Conservation (phyloP, 2,329 filamentous ascomycete genomes). For the Fusarium buharicum region DNA sequence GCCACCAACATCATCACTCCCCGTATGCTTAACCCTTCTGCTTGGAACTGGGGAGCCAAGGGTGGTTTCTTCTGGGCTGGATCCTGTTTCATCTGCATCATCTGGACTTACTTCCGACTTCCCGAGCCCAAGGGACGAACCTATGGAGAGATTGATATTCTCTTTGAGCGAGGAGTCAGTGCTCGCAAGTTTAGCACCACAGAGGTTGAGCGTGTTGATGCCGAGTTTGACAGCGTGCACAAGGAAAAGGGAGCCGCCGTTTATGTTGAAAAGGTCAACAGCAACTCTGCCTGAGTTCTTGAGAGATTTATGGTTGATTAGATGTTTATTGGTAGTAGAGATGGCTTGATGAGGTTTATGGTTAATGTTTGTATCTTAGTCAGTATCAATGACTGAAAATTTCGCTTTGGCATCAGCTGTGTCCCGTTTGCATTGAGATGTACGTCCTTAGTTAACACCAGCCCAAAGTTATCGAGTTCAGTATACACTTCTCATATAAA, state of each 20-base stretch:
- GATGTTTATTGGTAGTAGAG: neutral
- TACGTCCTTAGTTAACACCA: too few species aligned
- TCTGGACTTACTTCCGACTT: conserved; percentile 64
- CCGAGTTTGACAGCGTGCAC: conserved; percentile 10
- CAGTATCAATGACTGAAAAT: too few species aligned
- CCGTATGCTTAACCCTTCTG: conserved; percentile 58
- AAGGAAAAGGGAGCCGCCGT: conserved; percentile 38
- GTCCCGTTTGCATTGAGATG: too few species aligned
- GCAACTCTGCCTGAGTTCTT: neutral
- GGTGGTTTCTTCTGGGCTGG: conserved; percentile 59
- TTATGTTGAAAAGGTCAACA: conserved; percentile 27
- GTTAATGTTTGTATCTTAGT: too few species aligned
- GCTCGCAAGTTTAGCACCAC: conserved; percentile 56
- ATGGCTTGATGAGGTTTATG: too few species aligned
- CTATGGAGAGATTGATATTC: conserved; percentile 64
- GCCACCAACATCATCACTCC: conserved; percentile 59
- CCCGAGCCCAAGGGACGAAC: conserved; percentile 66
- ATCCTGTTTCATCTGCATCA: conserved; percentile 56
- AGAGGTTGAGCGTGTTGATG: conserved; percentile 45
- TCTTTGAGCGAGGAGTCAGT: conserved; percentile 60
- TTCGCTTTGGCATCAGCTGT: too few species aligned
- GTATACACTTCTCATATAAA: too few species aligned
- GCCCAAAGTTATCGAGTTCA: too few species aligned
- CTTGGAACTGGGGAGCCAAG: conserved; percentile 61
- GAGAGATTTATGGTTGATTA: neutral